Base-by-base conservation (phyloP, 2,329 filamentous ascomycete species). In the Ceratocystis colombiana region DNA sequence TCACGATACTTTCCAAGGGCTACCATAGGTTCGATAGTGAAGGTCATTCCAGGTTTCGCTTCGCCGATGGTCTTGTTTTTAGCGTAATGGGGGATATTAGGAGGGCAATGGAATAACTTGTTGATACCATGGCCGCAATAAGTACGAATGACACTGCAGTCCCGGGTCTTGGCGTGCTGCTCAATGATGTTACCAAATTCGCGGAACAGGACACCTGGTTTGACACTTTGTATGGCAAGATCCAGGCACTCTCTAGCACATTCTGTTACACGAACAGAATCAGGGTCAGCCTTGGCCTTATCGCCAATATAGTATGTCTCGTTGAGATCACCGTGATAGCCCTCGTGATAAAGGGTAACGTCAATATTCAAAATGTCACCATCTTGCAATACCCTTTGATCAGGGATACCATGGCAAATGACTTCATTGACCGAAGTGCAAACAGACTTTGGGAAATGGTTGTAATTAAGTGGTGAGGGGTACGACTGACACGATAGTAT, bases 1-100 rank as follows among this genome's bases (percentile, higher is more conserved):
- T 99, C 94, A 69, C 85, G 85, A 76, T 96, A 89, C 68, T 89
- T 92, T 67, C 94, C 94, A 66, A 96, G 76, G 50, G 90, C 91
- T 74, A 99, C 92, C 94, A 99, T 99, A 17, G 94, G 94, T 78
- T 99, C 94, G 69, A 99, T 99, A 0, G 94, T 99, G 73, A 99
- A 99, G 70, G 91, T 96, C 91, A 97, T 96, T 65, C 94, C 94
- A 0, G 90, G 87, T 79, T 96, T 96, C 68, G 92, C 94, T 71
- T 89, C 86, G 62, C 94, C 94, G 1, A 96, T 88, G 0, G 93
- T 90, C 83, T 97, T 99, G 78, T 97, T 99, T 82, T 96, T 97
- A 67, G 88, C 93, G 73, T 99, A 99, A 76, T 99, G 94, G 4
- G 94, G 94, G 64, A 99, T 87, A 74, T 95, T 97, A 1, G 94